Conservation (phyloP, 2,329 filamentous ascomycete species). For the Fulvia fulva region DNA sequence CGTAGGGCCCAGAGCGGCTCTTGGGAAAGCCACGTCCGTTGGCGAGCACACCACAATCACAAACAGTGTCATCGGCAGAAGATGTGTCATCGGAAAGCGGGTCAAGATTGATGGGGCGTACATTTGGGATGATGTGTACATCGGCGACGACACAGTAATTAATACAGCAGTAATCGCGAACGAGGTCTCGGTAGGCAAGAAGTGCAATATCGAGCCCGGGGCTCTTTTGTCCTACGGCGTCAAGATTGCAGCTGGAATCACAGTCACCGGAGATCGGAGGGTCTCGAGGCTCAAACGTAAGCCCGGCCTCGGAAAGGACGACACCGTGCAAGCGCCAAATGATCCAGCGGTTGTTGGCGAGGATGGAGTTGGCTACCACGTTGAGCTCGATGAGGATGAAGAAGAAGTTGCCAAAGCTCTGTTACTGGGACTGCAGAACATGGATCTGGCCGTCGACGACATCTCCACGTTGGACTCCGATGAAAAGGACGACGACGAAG, state of each 20-base stretch:
- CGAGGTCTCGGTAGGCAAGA: constrained; percentile 65
- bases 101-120: constrained; percentile 75
- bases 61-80: constrained; percentile 75
- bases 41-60: constrained; percentile 66
- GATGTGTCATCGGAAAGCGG: constrained; percentile 82
- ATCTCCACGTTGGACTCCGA: constrained; percentile 61
- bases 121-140: constrained; percentile 78
- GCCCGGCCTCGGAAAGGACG: constrained; percentile 40
- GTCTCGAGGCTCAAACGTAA: constrained; percentile 47
- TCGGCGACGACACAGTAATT: constrained; percentile 71
- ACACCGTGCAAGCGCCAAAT: constrained; percentile 32
- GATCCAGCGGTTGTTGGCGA: constrained; percentile 55
- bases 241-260: constrained; percentile 60
- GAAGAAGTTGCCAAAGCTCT: constrained; percentile 49
- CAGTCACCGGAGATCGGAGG: constrained; percentile 39
- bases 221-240: constrained; percentile 78
- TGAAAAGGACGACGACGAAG: constrained; percentile 37
- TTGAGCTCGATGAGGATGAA: constrained; percentile 60
- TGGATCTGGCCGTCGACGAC: constrained; percentile 45
- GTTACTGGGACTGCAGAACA: constrained; percentile 32
- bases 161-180: constrained; percentile 72
- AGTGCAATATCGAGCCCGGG: constrained; percentile 65
- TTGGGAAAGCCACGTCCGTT: constrained; percentile 73
- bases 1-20: constrained; percentile 64
- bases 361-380: constrained; percentile 57